phyloP scores from a whole-genome alignment of 1,284 basidiomycete genomes.

The Papiliotrema fonsecae region DNA sequence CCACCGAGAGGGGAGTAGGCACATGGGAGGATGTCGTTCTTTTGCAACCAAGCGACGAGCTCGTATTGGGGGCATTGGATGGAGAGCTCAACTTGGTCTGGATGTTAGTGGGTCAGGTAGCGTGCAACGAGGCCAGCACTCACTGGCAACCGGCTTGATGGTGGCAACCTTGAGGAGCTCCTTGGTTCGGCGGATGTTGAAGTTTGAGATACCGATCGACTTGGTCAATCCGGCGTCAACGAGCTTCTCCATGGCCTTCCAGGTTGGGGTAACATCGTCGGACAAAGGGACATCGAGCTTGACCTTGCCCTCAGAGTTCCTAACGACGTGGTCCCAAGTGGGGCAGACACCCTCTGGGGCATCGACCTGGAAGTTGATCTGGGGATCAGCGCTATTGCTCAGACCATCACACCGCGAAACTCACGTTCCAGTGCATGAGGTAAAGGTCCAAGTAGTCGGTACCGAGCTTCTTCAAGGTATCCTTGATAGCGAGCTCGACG shows the following conservation, averaged over 20 bases:
- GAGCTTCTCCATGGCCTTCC: conserved; percentile 57
- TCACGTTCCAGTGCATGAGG: conserved; percentile 70
- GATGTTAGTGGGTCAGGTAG: neutral
- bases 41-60: conserved; percentile 59
- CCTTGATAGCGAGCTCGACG: conserved; percentile 63
- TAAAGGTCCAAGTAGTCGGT: conserved; percentile 74
- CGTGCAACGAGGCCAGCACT: conserved; percentile 1
- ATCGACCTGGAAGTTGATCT: conserved; percentile 45
- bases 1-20: conserved; percentile 75
- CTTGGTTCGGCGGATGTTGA: conserved; percentile 63
- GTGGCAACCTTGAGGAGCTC: conserved; percentile 58
- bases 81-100: conserved; percentile 68
- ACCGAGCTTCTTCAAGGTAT: conserved; percentile 64
- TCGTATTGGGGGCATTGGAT: conserved; percentile 78
- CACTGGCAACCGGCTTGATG: conserved; percentile 58
- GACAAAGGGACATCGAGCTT: conserved; percentile 60
- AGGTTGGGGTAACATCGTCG: conserved; percentile 64
- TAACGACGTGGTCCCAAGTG: conserved; percentile 23
- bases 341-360: conserved; percentile 35
- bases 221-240: conserved; percentile 54
- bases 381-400: conserved; percentile 9
- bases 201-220: conserved; percentile 64
- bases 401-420: conserved; percentile 12
- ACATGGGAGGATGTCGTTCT: conserved; percentile 62
- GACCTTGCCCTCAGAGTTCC: conserved; percentile 48